A percentile compares a stretch with the other conserved stretches of the same genome.
phyloP scores from a whole-genome alignment of 2,329 filamentous ascomycete species.

The Ceratocystis cubensis region DNA sequence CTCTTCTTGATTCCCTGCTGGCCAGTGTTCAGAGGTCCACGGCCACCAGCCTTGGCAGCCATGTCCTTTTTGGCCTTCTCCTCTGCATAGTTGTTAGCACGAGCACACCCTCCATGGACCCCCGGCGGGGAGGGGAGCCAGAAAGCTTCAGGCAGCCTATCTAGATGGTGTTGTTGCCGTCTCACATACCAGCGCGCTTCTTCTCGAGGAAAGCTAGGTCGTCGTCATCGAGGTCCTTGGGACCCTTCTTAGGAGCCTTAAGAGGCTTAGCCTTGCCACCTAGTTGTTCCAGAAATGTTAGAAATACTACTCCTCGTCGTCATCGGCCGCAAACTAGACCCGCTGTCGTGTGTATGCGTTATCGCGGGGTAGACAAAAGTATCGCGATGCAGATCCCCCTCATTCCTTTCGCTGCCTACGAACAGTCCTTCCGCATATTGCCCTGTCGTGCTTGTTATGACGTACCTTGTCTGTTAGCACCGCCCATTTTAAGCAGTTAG shows the following conservation, averaged over 20 bases:
- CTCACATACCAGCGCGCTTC: slow-evolving; percentile 59
- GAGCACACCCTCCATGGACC: neutral
- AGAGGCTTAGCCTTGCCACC: slow-evolving; percentile 74
- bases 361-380: neutral
- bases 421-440: neutral
- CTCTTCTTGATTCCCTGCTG: slow-evolving; percentile 93
- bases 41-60: slow-evolving; percentile 69
- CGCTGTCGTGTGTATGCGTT: neutral
- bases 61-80: slow-evolving; percentile 77
- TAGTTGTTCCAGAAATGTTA: slow-evolving; percentile 28
- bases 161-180: neutral
- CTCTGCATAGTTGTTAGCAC: slow-evolving; percentile 36
- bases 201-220: slow-evolving; percentile 73
- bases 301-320: neutral
- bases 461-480: slow-evolving; percentile 52
- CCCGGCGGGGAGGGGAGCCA: neutral
- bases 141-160: neutral
- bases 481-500: slow-evolving; percentile 44
- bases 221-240: slow-evolving; percentile 75
- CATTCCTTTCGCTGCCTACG: neutral
- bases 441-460: neutral
- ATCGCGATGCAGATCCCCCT: neutral
- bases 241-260: slow-evolving; percentile 79
- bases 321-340: neutral
- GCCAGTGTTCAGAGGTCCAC: slow-evolving; percentile 77